Percentiles rank a stretch among this genome's conserved stretches.
These are phyloP conservation scores for Eucalyptus marginata DNA, from an alignment of 345 rosid species.

Conservation along the genomic window DNA sequence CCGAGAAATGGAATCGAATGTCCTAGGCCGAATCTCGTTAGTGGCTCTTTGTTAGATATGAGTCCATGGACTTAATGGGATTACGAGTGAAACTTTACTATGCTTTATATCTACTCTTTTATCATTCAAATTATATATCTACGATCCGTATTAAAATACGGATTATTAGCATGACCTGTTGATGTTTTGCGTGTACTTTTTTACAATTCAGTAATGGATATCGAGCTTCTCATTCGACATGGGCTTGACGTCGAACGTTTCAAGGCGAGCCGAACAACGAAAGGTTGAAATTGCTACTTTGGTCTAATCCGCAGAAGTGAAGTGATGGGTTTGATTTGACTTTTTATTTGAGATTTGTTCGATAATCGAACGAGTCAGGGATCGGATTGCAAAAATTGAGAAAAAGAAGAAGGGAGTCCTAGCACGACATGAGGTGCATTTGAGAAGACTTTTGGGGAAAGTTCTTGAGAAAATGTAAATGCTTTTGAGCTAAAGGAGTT, in stretches of 20 bases:
- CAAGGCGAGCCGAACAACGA: not conserved
- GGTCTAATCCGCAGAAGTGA: not conserved
- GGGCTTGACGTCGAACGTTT: not conserved
- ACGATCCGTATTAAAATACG: not conserved
- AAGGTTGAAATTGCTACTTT: too few species aligned
- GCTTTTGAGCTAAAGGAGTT: too few species aligned
- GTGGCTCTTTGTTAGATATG: not conserved
- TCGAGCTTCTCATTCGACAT: not conserved
- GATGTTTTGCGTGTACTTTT: not conserved
- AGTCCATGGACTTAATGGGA: not conserved
- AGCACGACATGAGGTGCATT: not conserved
- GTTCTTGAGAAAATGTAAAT: too few species aligned
- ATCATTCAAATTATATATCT: not conserved
- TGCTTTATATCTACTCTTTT: not conserved
- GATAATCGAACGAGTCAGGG: not conserved
- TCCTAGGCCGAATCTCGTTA: not conserved
- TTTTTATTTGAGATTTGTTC: not conserved
- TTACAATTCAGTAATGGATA: not conserved
- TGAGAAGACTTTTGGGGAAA: too few species aligned
- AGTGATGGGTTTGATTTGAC: not conserved
- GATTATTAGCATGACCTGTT: not conserved
- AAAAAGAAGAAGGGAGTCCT: not conserved
- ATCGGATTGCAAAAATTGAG: not conserved
- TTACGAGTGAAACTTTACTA: rapidly evolving
- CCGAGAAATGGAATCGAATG: not conserved